These are phyloP conservation scores for Phytopythium sindhum DNA, from an alignment of 352 stramenopile genomes.

Conservation along the genomic window DNA sequence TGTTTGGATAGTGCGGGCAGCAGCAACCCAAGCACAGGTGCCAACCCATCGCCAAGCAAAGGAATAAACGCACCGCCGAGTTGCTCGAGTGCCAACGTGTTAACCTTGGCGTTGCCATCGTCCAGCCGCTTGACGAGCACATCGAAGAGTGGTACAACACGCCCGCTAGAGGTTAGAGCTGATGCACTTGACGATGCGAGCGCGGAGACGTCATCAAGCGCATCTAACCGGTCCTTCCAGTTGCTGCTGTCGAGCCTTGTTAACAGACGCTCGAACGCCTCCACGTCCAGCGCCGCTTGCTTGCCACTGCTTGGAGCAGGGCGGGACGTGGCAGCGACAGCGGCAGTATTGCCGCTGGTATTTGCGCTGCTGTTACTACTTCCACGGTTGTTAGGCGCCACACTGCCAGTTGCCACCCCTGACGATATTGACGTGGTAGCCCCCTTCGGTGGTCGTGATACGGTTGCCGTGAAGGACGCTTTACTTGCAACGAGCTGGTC, in stretches of 20 bases:
- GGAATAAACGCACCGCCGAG: slow-evolving; percentile 45
- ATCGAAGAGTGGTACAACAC: slow-evolving; percentile 68
- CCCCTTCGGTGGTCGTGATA: slow-evolving; percentile 3
- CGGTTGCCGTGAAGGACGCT: slow-evolving; percentile 16
- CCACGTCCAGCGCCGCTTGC: slow-evolving; percentile 22
- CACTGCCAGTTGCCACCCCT: background rate
- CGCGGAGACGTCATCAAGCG: slow-evolving; percentile 30
- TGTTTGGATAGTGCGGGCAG: slow-evolving; percentile 54
- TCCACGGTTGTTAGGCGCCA: background rate
- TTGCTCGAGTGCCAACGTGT: slow-evolving; percentile 50
- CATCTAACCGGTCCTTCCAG: slow-evolving; percentile 78
- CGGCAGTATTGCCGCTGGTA: background rate
- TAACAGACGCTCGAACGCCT: slow-evolving; percentile 35
- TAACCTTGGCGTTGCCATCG: slow-evolving; percentile 77
- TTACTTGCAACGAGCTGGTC: slow-evolving; percentile 38
- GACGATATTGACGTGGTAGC: background rate
- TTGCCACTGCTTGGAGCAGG: background rate
- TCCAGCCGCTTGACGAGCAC: slow-evolving; percentile 62
- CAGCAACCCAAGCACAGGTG: slow-evolving; percentile 53
- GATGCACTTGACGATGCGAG: background rate
- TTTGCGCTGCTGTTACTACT: background rate
- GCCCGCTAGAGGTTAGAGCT: slow-evolving; percentile 31
- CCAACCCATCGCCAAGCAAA: slow-evolving; percentile 45
- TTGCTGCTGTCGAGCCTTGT: slow-evolving; percentile 63
- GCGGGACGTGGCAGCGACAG: background rate